Evolutionary conservation across 257 asterid species (phyloP).

Genomic region (Ilex asprella): DNA sequence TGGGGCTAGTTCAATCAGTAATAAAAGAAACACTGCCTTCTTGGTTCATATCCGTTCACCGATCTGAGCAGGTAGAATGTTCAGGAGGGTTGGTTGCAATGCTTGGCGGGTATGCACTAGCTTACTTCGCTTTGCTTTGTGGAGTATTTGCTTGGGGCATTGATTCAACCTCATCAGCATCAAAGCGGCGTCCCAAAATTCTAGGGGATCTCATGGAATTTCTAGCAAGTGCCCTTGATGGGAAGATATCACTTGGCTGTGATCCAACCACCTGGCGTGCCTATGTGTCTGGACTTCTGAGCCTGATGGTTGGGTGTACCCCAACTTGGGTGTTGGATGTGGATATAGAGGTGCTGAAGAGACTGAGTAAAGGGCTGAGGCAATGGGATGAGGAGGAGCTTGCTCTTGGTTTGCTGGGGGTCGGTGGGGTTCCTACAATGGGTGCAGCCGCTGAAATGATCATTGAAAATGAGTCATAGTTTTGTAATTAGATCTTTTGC

Average conservation of each 20-base stretch:
- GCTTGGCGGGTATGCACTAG: conserved; percentile 79
- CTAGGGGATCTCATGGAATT: conserved; percentile 73
- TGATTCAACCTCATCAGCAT: conserved; percentile 54
- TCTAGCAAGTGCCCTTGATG: conserved; percentile 64
- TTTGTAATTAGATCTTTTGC: conserved; percentile 7
- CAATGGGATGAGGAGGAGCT: conserved; percentile 75
- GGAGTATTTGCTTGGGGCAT: conserved; percentile 81
- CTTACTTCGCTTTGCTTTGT: conserved; percentile 57
- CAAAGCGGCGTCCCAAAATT: conserved; percentile 61
- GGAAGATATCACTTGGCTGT: conserved; percentile 75
- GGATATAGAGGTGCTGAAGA: conserved; percentile 48
- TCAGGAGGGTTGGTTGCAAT: conserved; percentile 39
- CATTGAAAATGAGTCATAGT: conserved; percentile 34
- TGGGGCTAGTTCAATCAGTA: conserved; percentile 70
- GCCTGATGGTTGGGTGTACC: conserved; percentile 64
- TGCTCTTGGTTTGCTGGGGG: conserved; percentile 71
- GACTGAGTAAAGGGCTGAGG: conserved; percentile 63
- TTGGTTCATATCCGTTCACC: conserved; percentile 77
- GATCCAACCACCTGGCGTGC: conserved; percentile 86
- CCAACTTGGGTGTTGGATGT: conserved; percentile 74
- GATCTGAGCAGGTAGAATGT: conserved; percentile 28
- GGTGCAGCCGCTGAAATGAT: conserved; percentile 78
- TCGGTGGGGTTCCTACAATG: conserved; percentile 73
- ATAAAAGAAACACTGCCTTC: conserved; percentile 86
- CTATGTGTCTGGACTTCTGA: conserved; percentile 65